phyloP scores from a whole-genome alignment of 202 grass and related monocot genomes.

The Musa balbisiana region DNA sequence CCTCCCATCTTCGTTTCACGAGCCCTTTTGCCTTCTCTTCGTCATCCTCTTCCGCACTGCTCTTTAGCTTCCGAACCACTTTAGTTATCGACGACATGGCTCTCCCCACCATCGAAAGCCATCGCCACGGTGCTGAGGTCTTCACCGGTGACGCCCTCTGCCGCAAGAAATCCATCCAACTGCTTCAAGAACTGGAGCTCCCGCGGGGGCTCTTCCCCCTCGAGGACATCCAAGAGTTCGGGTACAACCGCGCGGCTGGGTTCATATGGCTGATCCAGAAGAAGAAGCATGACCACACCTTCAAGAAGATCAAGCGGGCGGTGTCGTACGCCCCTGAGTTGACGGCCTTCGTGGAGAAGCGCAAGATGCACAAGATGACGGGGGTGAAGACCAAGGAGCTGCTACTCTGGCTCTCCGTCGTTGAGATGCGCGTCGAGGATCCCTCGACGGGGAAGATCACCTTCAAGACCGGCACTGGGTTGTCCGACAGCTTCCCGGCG shows the following conservation, averaged over 20 bases:
- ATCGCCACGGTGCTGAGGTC: not conserved
- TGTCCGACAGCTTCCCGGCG: not conserved
- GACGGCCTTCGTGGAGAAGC: not conserved
- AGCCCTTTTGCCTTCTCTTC: too few relatives aligned
- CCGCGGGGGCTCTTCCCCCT: not conserved
- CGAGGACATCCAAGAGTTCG: not conserved
- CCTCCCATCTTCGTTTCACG: too few relatives aligned
- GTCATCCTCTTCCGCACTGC: not conserved
- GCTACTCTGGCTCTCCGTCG: not conserved
- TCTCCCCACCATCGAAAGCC: not conserved
- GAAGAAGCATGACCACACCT: conserved; percentile 13
- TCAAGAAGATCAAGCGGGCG: conserved; percentile 10
- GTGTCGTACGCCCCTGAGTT: not conserved
- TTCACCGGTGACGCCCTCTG: not conserved
- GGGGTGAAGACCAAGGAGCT: conserved; percentile 15
- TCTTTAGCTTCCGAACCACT: too few relatives aligned
- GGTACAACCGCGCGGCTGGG: not conserved
- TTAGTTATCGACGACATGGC: too few relatives aligned
- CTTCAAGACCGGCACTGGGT: conserved; percentile 5
- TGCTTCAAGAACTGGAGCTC: not conserved
- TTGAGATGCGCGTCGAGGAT: not conserved
- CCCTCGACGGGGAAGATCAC: not conserved
- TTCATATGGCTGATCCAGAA: conserved; percentile 7
- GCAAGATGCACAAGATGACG: conserved; percentile 10
- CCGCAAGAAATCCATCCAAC: not conserved